A percentile compares a stretch with the other conserved stretches of the same genome.
Evolutionary conservation across 2,329 filamentous ascomycete species (phyloP).

Genomic region (Ascosphaera apis): DNA sequence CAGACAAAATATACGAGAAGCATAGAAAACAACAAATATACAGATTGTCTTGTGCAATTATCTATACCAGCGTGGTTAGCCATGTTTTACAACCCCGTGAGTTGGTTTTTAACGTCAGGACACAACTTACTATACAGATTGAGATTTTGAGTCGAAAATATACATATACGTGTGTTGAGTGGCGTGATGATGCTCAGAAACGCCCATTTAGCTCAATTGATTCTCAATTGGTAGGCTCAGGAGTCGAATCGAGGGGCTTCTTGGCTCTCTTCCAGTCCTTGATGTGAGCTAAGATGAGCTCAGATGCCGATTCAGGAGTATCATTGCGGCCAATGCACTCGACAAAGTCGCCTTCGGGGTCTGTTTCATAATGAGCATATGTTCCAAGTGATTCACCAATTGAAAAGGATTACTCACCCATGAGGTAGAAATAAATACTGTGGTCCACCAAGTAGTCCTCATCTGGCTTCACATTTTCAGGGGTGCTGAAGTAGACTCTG

Average conservation of each 20-base stretch:
- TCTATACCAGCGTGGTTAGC: no score
- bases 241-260: constrained; percentile 25
- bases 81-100: no score
- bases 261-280: constrained; percentile 43
- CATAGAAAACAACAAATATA: no score
- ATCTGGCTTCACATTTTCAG: constrained; percentile 63
- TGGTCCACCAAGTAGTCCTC: constrained; percentile 97
- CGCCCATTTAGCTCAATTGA: not conserved
- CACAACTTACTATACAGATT: not conserved
- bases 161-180: not conserved
- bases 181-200: not conserved
- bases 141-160: not conserved
- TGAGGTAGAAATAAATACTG: constrained; percentile 98
- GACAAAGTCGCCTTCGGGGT: constrained; percentile 93
- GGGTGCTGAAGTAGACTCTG: constrained; percentile 91
- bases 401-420: constrained; percentile 35
- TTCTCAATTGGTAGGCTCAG: not conserved
- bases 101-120: no score
- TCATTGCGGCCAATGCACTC: constrained; percentile 91
- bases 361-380: constrained; percentile 17
- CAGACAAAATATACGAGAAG: no score
- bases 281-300: constrained; percentile 68
- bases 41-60: no score
- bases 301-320: constrained; percentile 64
- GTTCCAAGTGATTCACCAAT: no score